A percentile compares a stretch with the other conserved stretches of the same genome.
phyloP scores from a whole-genome alignment of 2,329 filamentous ascomycete species.

The Arthrocladium fulminans region DNA sequence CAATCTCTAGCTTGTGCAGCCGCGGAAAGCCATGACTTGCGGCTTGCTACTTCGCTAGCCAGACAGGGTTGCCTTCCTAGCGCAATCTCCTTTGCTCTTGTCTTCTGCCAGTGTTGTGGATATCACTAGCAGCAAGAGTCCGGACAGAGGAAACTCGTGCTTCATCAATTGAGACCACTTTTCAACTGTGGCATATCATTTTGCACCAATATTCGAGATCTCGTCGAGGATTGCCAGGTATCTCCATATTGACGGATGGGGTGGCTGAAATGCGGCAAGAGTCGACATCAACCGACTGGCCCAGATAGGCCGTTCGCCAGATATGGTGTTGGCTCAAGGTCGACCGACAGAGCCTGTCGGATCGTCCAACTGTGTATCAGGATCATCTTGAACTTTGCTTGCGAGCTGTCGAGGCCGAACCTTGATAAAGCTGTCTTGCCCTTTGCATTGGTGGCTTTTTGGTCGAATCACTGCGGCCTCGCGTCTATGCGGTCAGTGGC shows the following conservation, averaged over 20 bases:
- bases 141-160: too few relatives aligned
- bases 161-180: too few relatives aligned
- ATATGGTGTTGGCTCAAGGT: neutral
- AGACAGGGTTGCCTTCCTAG: too few relatives aligned
- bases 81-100: too few relatives aligned
- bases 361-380: neutral
- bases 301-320: neutral
- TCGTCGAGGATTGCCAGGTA: neutral
- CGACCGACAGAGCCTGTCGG: neutral
- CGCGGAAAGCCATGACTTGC: too few relatives aligned
- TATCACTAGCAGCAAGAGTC: too few relatives aligned
- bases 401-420: neutral
- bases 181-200: too few relatives aligned
- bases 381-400: neutral
- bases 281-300: neutral
- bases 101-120: too few relatives aligned
- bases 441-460: neutral
- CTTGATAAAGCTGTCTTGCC: neutral
- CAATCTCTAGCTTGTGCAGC: too few relatives aligned
- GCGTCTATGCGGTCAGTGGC: neutral
- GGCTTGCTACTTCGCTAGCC: too few relatives aligned
- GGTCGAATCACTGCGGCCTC: neutral
- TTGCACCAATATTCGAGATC: conserved; percentile 1
- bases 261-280: too few relatives aligned
- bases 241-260: neutral